phyloP scores from a whole-genome alignment of 768 basidiomycete species.

The Cystoderma amianthinum region DNA sequence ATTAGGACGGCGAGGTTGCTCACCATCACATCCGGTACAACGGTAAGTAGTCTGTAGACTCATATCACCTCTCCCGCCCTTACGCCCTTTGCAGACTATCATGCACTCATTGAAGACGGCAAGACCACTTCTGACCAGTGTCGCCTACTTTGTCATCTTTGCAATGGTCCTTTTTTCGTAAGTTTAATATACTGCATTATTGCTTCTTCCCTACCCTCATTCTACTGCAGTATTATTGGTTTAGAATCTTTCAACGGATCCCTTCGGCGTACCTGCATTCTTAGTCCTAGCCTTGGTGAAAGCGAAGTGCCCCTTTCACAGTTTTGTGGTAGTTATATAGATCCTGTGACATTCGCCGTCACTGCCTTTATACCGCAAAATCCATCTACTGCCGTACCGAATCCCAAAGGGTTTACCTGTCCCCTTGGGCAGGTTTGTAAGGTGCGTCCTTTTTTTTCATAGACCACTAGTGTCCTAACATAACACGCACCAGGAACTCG shows the following conservation, averaged over 20 bases:
- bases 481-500: conserved; percentile 37
- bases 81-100: conserved; percentile 61
- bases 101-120: conserved; percentile 90
- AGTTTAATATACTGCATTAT: conserved; percentile 15
- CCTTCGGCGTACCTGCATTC: conserved; percentile 55
- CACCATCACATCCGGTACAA: conserved; percentile 87
- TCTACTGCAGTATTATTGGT: conserved; percentile 68
- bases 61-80: too few species aligned
- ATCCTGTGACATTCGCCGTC: conserved; percentile 43
- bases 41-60: conserved; percentile 41
- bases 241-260: conserved; percentile 91
- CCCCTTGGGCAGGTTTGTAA: conserved; percentile 80
- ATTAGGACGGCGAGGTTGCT: conserved; percentile 77
- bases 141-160: conserved; percentile 88
- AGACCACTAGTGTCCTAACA: neutral
- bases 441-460: conserved; percentile 27
- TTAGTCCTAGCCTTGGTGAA: conserved; percentile 51
- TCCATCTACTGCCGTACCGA: conserved; percentile 11
- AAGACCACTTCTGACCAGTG: conserved; percentile 80
- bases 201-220: conserved; percentile 1
- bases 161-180: conserved; percentile 86
- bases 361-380: conserved; percentile 28
- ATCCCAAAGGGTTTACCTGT: conserved; percentile 82
- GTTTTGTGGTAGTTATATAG: conserved; percentile 77
- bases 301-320: conserved; percentile 40